Evolutionary conservation across 2,329 filamentous ascomycete genomes (phyloP), one percentile per base, ranked within the genome.

Genomic region (Fusarium sp.): DNA sequence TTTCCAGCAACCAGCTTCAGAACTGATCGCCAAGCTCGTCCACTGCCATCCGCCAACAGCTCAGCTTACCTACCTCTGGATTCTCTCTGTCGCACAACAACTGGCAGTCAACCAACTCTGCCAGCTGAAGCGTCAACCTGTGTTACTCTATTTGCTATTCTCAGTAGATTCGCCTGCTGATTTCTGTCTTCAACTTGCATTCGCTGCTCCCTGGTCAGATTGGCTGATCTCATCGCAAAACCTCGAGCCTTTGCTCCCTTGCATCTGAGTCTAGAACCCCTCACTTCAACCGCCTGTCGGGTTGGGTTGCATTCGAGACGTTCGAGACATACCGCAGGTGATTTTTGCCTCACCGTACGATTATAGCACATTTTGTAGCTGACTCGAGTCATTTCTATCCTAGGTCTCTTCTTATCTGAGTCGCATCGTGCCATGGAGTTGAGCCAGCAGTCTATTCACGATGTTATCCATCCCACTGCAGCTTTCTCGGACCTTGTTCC

Each of bases 391-490:
- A 48, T 57, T 59, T 45, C 58, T 58, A 35, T 54, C 41, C 57
- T 64, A 58, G 57, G 59, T 70, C 65, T 39, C 71, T 30, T 35
- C 66, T 58, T 56, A 58, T 70, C 62, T 61, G 39, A 34, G 52
- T 50, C 50, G 30, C 52, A 62, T 59, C 58, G 64, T 76, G 77
- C 71, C 59, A 91, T 91, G 89, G 88, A 91, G 66, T 82, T 91
- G 63, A 89, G 83, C 73, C 83, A 86, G 65, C 81, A 84, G 67
- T 84, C 86, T 27, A 88, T 91, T 64, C 86, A 88, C 78, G 85
- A 88, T 79, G 86, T 89, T 66, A 85, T 90, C 67, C 89, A 91
- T 77, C 88, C 89, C 34, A 91, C 89, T 23, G 89, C 89, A 20
- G 88, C 85, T 68, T 90, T 87, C 64, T 81, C 78, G 23, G 65